A percentile compares a stretch with the other conserved stretches of the same genome.
Evolutionary conservation across 2,329 filamentous ascomycete species (phyloP).

Genomic region (Chaetomium globosum): DNA sequence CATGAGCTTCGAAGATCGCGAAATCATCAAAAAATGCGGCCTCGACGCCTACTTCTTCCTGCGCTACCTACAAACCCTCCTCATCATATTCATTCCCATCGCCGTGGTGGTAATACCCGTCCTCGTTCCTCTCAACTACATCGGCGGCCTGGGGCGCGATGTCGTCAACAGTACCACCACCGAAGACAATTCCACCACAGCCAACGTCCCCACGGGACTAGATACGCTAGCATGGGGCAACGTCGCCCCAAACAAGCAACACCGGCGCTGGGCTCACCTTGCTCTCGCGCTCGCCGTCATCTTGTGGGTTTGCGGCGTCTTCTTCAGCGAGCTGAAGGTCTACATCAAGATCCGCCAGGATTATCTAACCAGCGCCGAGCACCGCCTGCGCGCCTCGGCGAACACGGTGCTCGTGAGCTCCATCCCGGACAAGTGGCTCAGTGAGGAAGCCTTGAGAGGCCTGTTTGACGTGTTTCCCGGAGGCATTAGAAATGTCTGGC

Average conservation of each 20-base stretch:
- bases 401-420: constrained; percentile 92
- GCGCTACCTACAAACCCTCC: constrained; percentile 74
- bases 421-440: constrained; percentile 90
- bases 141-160: constrained; percentile 67
- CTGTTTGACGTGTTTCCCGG: constrained; percentile 96
- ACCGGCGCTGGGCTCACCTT: constrained; percentile 82
- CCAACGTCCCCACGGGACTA: constrained; percentile 62
- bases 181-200: constrained; percentile 43
- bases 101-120: constrained; percentile 78
- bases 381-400: constrained; percentile 87
- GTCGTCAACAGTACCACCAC: constrained; percentile 46
- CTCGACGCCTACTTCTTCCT: constrained; percentile 98
- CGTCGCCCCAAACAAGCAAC: constrained; percentile 64
- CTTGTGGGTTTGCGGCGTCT: constrained; percentile 81
- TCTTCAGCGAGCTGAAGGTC: constrained; percentile 80
- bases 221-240: constrained; percentile 89
- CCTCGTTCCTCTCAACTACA: constrained; percentile 79
- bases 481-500: constrained; percentile 92
- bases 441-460: constrained; percentile 74
- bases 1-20: constrained; percentile 70
- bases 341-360: constrained; percentile 94
- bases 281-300: constrained; percentile 77
- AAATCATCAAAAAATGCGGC: constrained; percentile 92
- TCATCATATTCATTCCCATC: constrained; percentile 90
- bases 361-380: constrained; percentile 90